Conservation (phyloP, 1,284 basidiomycete species). For the Tilletiopsis washingtonensis region DNA sequence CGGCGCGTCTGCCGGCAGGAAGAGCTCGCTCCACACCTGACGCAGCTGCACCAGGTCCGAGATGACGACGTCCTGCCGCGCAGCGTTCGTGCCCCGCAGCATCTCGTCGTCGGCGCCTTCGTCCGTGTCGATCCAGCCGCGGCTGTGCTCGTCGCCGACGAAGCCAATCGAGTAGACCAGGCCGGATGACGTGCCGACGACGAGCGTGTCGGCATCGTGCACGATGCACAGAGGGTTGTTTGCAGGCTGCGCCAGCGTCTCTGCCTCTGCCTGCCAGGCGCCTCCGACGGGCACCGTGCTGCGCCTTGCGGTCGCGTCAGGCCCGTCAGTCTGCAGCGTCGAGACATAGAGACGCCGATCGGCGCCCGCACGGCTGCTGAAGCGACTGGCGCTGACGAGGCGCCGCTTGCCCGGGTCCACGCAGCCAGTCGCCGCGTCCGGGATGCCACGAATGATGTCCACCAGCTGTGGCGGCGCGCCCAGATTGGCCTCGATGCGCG, state of each 20-base stretch:
- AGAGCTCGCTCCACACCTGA: slow-evolving; percentile 30
- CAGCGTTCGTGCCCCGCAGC: too few species aligned
- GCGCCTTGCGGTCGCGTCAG: neutral
- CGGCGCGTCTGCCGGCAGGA: slow-evolving; percentile 16
- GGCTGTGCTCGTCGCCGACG: slow-evolving; percentile 22
- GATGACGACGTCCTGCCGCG: slow-evolving; percentile 19
- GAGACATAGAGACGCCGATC: slow-evolving; percentile 53
- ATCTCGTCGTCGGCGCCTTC: neutral
- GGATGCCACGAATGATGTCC: slow-evolving; percentile 22
- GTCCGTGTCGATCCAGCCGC: slow-evolving; percentile 8
- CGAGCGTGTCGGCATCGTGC: slow-evolving; percentile 32
- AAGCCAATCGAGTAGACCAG: slow-evolving; percentile 34
- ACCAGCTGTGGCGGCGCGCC: slow-evolving; percentile 22
- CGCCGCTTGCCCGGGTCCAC: slow-evolving; percentile 52
- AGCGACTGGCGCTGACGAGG: slow-evolving; percentile 74
- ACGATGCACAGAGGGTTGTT: slow-evolving; percentile 38
- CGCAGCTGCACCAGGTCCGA: slow-evolving; percentile 23
- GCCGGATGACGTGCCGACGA: slow-evolving; percentile 34
- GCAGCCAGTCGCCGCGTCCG: slow-evolving; percentile 32
- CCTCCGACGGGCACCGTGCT: slow-evolving; percentile 23
- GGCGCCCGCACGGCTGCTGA: slow-evolving; percentile 69
- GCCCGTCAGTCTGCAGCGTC: neutral
- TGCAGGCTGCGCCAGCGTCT: slow-evolving; percentile 16
- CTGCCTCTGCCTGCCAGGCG: slow-evolving; percentile 24
- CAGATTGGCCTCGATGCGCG: slow-evolving; percentile 32